A percentile compares a stretch with the other conserved stretches of the same genome.
Evolutionary conservation across 1,284 basidiomycete species (phyloP).

Genomic region (Melampsora americana): DNA sequence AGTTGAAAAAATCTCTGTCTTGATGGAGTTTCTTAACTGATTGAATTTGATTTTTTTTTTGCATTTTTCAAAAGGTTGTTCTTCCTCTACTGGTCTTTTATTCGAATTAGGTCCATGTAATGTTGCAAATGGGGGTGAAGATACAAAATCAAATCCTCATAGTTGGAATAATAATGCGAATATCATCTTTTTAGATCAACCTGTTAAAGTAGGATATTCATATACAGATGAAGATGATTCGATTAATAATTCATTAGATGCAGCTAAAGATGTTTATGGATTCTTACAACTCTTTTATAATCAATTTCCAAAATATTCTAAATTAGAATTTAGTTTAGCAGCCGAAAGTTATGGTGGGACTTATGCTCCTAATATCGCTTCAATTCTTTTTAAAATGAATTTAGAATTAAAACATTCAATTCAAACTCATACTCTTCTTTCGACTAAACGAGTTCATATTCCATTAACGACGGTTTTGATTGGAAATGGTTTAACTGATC

Average conservation of each 20-base stretch:
- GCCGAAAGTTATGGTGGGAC: conserved; percentile 68
- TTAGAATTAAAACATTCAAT: conserved; percentile 53
- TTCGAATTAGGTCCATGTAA: conserved; percentile 55
- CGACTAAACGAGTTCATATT: conserved; percentile 58
- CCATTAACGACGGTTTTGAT: conserved; percentile 75
- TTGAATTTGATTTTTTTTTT: conserved; percentile 45
- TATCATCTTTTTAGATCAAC: conserved; percentile 53
- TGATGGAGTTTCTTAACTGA: conserved; percentile 46
- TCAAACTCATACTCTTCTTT: conserved; percentile 54
- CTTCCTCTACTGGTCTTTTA: conserved; percentile 49
- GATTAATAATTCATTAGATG: conserved; percentile 49
- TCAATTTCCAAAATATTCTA: conserved; percentile 52
- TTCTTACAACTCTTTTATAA: conserved; percentile 55
- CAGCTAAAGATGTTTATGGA: conserved; percentile 52
- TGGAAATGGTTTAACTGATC: conserved; percentile 77
- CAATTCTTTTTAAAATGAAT: conserved; percentile 72
- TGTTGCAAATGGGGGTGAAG: conserved; percentile 50
- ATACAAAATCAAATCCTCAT: conserved; percentile 51
- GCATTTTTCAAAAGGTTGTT: conserved; percentile 11
- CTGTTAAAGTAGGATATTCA: conserved; percentile 52
- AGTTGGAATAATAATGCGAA: conserved; percentile 53
- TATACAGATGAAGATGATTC: conserved; percentile 50
- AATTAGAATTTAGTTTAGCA: conserved; percentile 54
- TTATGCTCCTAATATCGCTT: conserved; percentile 74
- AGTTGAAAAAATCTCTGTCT: conserved; percentile 42